Percentiles rank a stretch among this genome's conserved stretches.
These are phyloP conservation scores for Candida gigantensis DNA, from an alignment of 1,139 yeast genomes.

Conservation along the genomic window DNA sequence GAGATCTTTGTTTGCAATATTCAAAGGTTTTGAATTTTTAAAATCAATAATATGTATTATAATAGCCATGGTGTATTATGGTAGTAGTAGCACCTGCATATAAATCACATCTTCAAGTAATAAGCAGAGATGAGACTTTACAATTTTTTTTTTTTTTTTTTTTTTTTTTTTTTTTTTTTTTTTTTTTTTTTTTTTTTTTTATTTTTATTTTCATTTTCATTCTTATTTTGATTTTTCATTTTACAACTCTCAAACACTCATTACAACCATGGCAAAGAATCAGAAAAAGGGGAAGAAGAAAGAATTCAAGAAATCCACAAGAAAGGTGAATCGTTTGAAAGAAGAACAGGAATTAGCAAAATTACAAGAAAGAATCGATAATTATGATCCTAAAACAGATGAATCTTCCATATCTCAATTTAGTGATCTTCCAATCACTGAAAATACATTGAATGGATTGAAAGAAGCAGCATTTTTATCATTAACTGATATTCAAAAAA, in stretches of 20 bases:
- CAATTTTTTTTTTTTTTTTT: slow-evolving; percentile 3
- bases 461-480: slow-evolving; percentile 69
- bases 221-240: too few relatives aligned
- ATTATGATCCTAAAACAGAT: slow-evolving; percentile 46
- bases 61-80: background rate
- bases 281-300: slow-evolving; percentile 16
- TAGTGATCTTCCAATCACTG: slow-evolving; percentile 74
- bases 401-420: slow-evolving; percentile 41
- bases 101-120: background rate
- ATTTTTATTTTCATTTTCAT: background rate
- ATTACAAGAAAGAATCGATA: slow-evolving; percentile 50
- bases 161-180: background rate
- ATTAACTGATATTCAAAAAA: slow-evolving; percentile 83
- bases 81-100: background rate
- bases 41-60: background rate
- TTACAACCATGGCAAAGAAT: slow-evolving; percentile 14
- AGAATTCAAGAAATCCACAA: slow-evolving; percentile 19
- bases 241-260: background rate
- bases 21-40: slow-evolving; percentile 30
- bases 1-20: slow-evolving; percentile 50
- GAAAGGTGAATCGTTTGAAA: slow-evolving; percentile 27
- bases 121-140: slow-evolving; percentile 7
- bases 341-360: slow-evolving; percentile 48
- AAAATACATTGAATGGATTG: slow-evolving; percentile 67
- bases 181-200: background rate